Evolutionary conservation across 2,329 filamentous ascomycete species (phyloP), one percentile per base, ranked within the genome.

Genomic region (Teratosphaeriaceae sp.): DNA sequence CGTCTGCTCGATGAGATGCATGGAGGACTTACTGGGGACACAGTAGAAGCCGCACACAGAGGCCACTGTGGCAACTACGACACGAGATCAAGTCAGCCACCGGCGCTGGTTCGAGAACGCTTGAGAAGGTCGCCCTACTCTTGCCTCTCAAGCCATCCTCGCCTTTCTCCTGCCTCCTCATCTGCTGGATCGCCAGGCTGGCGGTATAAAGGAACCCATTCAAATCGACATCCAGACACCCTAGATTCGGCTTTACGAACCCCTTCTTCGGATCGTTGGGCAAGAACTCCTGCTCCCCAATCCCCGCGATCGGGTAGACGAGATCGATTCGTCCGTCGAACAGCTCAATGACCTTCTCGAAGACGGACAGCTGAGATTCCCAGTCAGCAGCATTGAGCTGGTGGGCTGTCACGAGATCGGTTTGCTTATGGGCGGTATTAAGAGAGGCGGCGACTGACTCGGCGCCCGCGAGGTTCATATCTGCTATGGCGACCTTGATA

Each of bases 401-500:
- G 15, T 59, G 49, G 20, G 55, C 59, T n/a, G 21, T 44, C 12
- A 41, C 15, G 9, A 43, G 29, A 21, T 57, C 42, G 1, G 57
- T 47, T 15, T 20, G 16, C 13, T 41, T 27, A n/a, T n/a, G n/a
- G n/a, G n/a, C n/a, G n/a, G n/a, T n/a, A n/a, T n/a, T n/a, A n/a
- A n/a, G n/a, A n/a, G n/a, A n/a, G 13, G 41, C 26, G n/a, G 56
- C 58, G 5, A 61, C 46, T n/a, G 50, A 16, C 43, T 60, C 23
- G 7, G 60, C 56, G 7, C 47, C 50, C 18, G 45, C 8, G n/a
- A 59, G 43, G 45, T 66, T 56, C 23, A 50, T 47, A 44, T 69
- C 66, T 22, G 75, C 64, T 2, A 74, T 72, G 43, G 70, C 71
- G 26, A 79, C 71, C 29, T 69, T 65, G 47, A 75, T 70, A 11